Evolutionary conservation across 139 green algal species (phyloP), one percentile per base, ranked within the genome.

Genomic region (Tetradesmus obliquus): DNA sequence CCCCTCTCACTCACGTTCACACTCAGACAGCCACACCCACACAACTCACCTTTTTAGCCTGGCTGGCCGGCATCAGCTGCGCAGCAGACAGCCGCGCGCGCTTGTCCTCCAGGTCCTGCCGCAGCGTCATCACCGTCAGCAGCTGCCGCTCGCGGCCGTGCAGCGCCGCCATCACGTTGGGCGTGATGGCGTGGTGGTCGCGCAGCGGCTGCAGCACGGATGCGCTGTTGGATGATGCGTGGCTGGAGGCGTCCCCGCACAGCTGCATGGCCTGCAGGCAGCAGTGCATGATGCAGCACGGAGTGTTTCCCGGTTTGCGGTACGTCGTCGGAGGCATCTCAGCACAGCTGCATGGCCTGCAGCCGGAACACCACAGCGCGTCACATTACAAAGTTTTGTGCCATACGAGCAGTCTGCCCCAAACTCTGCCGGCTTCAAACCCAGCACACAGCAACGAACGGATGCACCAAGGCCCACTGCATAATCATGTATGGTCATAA

Each of bases 81-180:
- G 83, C 90, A 32, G 83, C 83, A 24, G 55, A 45, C 55, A 92
- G 55, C 69, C 81, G 81, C 3, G 83, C 84, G 5, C 72, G 55
- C 55, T 82, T 76, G 51, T 81, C 55, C 24, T 92, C 90, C 53
- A 90, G 71, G 71, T 92, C 90, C 24, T 79, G 72, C 19, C 79
- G 57, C 22, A 92, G 74, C 22, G 90, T 92, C 55, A 74, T 71
- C 20, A 82, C 72, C 32, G 90, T 90, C 71, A 92, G 90, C 71
- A 90, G 83, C 57, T 85, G 72, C 3, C 84, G 72, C 72, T 86
- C 72, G 4, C 90, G 90, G 24, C 55, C 53, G 13, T 86, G 71
- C 55, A 92, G 72, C 32, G 90, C 90, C 10, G 71, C 54, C 55
- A 86, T 17, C 17, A 88, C 84, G 72, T 90, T 90, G 55, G 84